Evolutionary conservation across 1,139 yeast genomes (phyloP), one percentile per base, ranked within the genome.

Genomic region (Scheffersomyces cryptocercus): DNA sequence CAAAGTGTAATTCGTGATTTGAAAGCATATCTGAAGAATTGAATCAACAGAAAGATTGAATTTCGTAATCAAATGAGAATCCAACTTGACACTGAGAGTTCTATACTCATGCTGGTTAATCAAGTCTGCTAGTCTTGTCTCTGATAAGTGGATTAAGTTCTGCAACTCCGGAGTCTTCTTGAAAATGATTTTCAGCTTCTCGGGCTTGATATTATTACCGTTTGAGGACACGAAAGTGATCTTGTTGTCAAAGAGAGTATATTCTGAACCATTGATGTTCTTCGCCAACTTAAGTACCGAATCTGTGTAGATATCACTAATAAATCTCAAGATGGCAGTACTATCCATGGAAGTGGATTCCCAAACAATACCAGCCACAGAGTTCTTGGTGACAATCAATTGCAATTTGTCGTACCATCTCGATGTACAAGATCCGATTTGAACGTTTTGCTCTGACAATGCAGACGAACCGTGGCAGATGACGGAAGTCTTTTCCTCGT

Each of bases 341-440:
- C 88, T 85, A 61, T 86, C 93, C 77, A 85, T 84, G n/a, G 85
- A 79, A 34, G 86, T 79, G 2, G 88, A 82, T 52, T 74, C 79
- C 88, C 91, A 86, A 30, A 84, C 84, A 26, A 86, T 79, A 11
- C 90, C 90, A 1, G 90, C 90, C 39, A 83, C 84, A 0, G 89
- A 77, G 59, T 85, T 86, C 40, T 73, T 71, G 1, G 91, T 83
- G 9, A 86, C 82, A 29, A 86, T 74, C 36, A 86, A 58, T 59
- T 85, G 91, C 42, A 86, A 64, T 58, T 86, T 86, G 60, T 86
- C 95, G 58, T 84, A 85, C 88, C 91, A 85, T 55, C 95, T 71
- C 10, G 87, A 83, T 14, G 85, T 81, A 67, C 93, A 86, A 2
- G 89, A 80, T 14, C 95, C 95, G 11, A 75, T 67, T 62, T 86